phyloP scores from a whole-genome alignment of 345 rosid genomes.

The Brassica incana region DNA sequence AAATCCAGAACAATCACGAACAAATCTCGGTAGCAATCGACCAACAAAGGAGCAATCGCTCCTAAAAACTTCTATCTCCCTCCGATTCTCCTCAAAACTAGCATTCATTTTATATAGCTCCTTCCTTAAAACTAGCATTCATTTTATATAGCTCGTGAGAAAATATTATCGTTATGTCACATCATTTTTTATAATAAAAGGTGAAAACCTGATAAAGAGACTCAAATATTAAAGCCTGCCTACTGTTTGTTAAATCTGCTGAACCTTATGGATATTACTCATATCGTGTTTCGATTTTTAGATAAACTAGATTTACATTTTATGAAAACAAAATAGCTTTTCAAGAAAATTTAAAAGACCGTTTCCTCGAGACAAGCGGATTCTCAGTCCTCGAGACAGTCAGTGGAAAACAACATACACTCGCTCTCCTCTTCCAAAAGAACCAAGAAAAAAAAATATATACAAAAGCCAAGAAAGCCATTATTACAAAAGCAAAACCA shows the following conservation, averaged over 20 bases:
- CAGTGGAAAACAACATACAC: slow-evolving; percentile 34
- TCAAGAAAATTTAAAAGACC: slow-evolving; percentile 25
- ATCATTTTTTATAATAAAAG: slow-evolving; percentile 17
- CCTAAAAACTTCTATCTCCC: too few relatives aligned
- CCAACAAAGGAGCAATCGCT: too few relatives aligned
- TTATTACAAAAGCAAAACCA: slow-evolving; percentile 33
- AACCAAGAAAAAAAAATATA: slow-evolving; percentile 5
- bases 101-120: not conserved
- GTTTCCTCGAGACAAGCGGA: slow-evolving; percentile 45
- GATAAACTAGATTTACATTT: not conserved
- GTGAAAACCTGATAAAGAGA: slow-evolving; percentile 3
- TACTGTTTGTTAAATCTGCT: slow-evolving; percentile 13
- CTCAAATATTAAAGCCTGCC: slow-evolving; percentile 12
- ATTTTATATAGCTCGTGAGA: not conserved
- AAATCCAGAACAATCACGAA: too few relatives aligned
- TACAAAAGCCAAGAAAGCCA: slow-evolving; percentile 28
- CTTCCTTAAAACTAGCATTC: not conserved
- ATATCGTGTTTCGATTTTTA: slow-evolving; percentile 4
- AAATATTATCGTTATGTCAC: not conserved
- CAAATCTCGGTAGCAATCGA: too few relatives aligned
- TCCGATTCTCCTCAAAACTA: too few relatives aligned
- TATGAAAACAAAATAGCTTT: not conserved
- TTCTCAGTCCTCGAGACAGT: slow-evolving; percentile 40
- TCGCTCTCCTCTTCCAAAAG: slow-evolving; percentile 34
- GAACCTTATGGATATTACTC: slow-evolving; percentile 18